phyloP scores from a whole-genome alignment of 257 asterid species.

The Solanum lycopersicoides region DNA sequence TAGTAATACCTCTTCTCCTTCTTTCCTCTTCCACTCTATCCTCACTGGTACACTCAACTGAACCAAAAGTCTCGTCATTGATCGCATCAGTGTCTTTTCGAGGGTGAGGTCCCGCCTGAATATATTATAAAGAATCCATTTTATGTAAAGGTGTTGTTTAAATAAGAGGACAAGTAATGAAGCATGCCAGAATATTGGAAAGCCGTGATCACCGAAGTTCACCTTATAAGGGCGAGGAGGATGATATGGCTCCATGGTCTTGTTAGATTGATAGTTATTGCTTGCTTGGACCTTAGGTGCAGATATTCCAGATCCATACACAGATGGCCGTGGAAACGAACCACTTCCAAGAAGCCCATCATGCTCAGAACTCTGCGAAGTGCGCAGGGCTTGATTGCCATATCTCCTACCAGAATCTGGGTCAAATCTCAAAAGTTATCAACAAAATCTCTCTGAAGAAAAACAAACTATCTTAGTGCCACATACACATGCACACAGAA shows the following conservation, averaged over 20 bases:
- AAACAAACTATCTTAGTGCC: background rate
- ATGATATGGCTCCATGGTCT: slow-evolving; percentile 75
- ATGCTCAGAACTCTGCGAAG: slow-evolving; percentile 84
- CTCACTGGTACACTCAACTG: slow-evolving; percentile 53
- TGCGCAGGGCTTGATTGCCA: slow-evolving; percentile 45
- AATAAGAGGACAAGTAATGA: background rate
- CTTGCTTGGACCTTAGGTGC: slow-evolving; percentile 44
- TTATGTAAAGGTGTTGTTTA: background rate
- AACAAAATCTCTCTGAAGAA: background rate
- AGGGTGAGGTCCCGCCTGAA: slow-evolving; percentile 68
- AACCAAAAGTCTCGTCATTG: slow-evolving; percentile 92
- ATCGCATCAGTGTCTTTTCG: slow-evolving; percentile 53
- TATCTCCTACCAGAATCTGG: slow-evolving; percentile 66
- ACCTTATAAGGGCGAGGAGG: slow-evolving; percentile 99
- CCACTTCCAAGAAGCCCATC: slow-evolving; percentile 99
- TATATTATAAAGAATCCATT: background rate
- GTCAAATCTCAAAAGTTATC: background rate
- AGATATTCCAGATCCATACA: slow-evolving; percentile 47
- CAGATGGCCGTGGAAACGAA: slow-evolving; percentile 82
- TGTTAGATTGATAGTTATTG: slow-evolving; percentile 54
- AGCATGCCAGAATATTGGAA: background rate
- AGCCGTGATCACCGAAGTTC: background rate
- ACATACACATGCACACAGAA: background rate
- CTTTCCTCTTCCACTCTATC: slow-evolving; percentile 89
- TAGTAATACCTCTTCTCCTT: slow-evolving; percentile 75